phyloP scores from a whole-genome alignment of 139 green algal species.

The Haematococcus lacustris region DNA sequence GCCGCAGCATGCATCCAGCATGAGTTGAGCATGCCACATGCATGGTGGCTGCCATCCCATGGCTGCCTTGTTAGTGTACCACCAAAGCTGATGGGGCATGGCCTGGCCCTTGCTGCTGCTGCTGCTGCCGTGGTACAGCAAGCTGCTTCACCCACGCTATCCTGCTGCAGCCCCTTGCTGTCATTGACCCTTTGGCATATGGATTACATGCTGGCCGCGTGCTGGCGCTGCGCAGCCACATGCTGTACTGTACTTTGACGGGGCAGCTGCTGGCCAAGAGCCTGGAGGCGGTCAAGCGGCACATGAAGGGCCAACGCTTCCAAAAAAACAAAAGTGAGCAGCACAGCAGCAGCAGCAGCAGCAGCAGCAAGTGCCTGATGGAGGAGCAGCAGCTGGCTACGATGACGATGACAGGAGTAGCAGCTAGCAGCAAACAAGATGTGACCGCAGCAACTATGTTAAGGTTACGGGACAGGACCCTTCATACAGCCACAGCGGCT shows the following conservation, averaged over 20 bases:
- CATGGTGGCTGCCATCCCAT: no score
- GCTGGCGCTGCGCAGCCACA: conserved; percentile 52
- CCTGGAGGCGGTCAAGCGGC: conserved; percentile 53
- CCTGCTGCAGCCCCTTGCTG: no score
- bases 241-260: conserved; percentile 73
- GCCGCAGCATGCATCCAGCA: no score
- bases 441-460: not conserved
- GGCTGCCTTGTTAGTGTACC: no score
- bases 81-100: no score
- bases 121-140: no score
- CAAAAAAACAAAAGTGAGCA: conserved; percentile 1
- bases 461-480: not conserved
- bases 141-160: no score
- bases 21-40: no score
- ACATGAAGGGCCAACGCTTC: conserved; percentile 55
- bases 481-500: not conserved
- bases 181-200: no score
- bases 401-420: not conserved
- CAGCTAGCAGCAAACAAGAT: not conserved
- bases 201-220: no score
- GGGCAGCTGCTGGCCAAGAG: conserved; percentile 64
- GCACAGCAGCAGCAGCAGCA: not conserved
- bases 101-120: no score
- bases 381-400: conserved; percentile 3
- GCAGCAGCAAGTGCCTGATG: conserved; percentile 9